Conservation (phyloP, 768 basidiomycete species). For the Macrocybe gigantea region DNA sequence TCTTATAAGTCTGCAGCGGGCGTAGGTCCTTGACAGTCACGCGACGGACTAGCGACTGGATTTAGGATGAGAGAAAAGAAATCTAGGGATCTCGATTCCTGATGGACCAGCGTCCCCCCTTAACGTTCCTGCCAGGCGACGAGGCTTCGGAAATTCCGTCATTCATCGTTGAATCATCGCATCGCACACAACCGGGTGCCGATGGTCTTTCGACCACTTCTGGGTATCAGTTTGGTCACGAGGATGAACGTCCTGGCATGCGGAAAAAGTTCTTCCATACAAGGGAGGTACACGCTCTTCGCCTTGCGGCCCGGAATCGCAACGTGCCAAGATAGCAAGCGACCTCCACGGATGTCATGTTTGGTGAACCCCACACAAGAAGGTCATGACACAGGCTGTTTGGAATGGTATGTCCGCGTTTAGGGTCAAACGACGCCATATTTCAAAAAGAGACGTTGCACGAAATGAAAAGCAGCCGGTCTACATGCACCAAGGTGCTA, state of each 20-base stretch:
- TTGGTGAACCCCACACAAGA: conserved; percentile 4
- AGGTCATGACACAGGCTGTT: neutral
- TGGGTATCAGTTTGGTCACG: conserved; percentile 11
- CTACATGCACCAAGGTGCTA: no score
- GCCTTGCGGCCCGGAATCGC: conserved; percentile 12
- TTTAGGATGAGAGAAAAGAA: conserved; percentile 11
- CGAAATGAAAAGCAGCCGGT: no score
- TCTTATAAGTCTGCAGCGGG: no score
- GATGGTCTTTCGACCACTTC: conserved; percentile 8
- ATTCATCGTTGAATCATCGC: conserved; percentile 2
- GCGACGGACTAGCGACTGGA: no score
- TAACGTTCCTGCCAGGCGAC: conserved; percentile 3
- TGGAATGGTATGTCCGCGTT: neutral
- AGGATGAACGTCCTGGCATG: conserved; percentile 4
- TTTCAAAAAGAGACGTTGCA: no score
- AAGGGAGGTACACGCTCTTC: neutral
- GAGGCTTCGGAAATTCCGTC: conserved; percentile 13
- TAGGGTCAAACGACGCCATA: neutral
- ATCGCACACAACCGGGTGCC: conserved; percentile 10
- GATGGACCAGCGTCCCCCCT: neutral
- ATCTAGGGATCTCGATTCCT: conserved; percentile 15
- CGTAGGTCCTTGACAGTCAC: no score
- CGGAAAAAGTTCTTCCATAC: conserved; percentile 4
- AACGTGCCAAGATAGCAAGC: conserved; percentile 16
- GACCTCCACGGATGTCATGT: conserved; percentile 23